Conservation (phyloP, 1,139 yeast species). For the Citeromyces hawaiiensis region DNA sequence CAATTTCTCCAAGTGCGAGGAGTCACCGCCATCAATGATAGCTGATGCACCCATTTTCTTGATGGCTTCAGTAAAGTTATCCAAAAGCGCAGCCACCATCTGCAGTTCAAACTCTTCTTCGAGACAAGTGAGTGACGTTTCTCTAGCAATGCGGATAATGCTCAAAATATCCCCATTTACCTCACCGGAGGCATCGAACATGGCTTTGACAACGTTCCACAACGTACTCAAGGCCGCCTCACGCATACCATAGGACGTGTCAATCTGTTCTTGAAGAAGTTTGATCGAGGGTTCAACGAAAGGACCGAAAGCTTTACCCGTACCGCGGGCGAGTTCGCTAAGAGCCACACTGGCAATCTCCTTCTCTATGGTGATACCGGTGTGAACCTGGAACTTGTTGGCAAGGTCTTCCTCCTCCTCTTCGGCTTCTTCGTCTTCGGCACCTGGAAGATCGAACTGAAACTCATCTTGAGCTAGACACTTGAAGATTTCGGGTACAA, state of each 20-base stretch:
- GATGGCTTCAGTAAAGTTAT: constrained; percentile 58
- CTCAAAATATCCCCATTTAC: constrained; percentile 43
- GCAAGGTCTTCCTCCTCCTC: constrained; percentile 40
- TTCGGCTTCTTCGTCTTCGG: constrained; percentile 20
- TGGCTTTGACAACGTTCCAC: constrained; percentile 73
- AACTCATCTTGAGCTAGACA: constrained; percentile 79
- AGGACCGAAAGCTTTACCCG: constrained; percentile 67
- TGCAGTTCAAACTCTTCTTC: constrained; percentile 72
- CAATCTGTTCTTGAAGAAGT: constrained; percentile 58
- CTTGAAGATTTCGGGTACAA: constrained; percentile 73
- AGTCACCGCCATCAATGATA: constrained; percentile 39
- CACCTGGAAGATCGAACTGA: constrained; percentile 25
- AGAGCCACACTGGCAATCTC: constrained; percentile 94
- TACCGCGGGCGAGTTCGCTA: constrained; percentile 78
- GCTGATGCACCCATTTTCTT: constrained; percentile 67
- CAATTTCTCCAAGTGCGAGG: constrained; percentile 48
- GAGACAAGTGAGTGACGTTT: constrained; percentile 46
- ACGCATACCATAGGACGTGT: constrained; percentile 83
- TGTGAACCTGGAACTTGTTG: constrained; percentile 71
- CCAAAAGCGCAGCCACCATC: constrained; percentile 72
- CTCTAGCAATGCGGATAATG: constrained; percentile 56
- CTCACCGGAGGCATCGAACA: constrained; percentile 48
- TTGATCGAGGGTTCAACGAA: constrained; percentile 63
- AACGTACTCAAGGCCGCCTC: constrained; percentile 73
- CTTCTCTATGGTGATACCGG: constrained; percentile 93